Evolutionary conservation across 495 filamentous ascomycete species (phyloP).

Genomic region (Penicillium angulare): DNA sequence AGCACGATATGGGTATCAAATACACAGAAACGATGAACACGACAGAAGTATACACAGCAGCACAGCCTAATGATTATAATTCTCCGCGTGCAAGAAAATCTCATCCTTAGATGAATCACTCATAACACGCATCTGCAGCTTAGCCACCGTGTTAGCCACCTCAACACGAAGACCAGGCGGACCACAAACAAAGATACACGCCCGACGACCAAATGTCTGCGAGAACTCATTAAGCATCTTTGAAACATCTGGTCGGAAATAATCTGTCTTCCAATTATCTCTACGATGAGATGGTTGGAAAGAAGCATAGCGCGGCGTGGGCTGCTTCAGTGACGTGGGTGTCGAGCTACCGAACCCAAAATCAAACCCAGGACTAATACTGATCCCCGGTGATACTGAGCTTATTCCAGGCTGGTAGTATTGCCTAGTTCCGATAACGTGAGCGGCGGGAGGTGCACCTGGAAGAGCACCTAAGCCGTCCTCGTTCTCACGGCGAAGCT

Average conservation of each 20-base stretch:
- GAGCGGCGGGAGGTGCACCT: conserved; percentile 32
- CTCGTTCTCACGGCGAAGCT: conserved; percentile 81
- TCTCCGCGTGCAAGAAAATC: conserved; percentile 93
- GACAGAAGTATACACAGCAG: neutral
- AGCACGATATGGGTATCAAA: conserved; percentile 16
- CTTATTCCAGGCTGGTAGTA: conserved; percentile 10
- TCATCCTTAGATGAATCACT: conserved; percentile 74
- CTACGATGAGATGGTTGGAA: conserved; percentile 62
- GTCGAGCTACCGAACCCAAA: conserved; percentile 27
- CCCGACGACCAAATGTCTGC: conserved; percentile 73
- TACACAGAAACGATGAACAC: conserved; percentile 4
- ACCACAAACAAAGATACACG: conserved; percentile 92
- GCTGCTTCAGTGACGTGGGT: conserved; percentile 10
- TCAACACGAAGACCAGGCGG: conserved; percentile 84
- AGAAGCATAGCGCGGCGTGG: conserved; percentile 79
- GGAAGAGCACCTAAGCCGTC: conserved; percentile 83
- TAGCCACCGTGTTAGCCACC: conserved; percentile 78
- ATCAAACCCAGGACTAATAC: conserved; percentile 26
- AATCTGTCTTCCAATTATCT: conserved; percentile 86
- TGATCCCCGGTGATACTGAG: conserved; percentile 1
- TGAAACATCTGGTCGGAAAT: conserved; percentile 84
- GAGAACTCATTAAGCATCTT: conserved; percentile 81
- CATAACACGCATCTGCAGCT: conserved; percentile 80
- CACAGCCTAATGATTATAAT: conserved; percentile 68
- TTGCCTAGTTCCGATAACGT: conserved; percentile 14